Percentiles rank a stretch among this genome's conserved stretches.
phyloP scores from a whole-genome alignment of 108 stramenopile genomes.

The Mayamaea pseudoterrestris region DNA sequence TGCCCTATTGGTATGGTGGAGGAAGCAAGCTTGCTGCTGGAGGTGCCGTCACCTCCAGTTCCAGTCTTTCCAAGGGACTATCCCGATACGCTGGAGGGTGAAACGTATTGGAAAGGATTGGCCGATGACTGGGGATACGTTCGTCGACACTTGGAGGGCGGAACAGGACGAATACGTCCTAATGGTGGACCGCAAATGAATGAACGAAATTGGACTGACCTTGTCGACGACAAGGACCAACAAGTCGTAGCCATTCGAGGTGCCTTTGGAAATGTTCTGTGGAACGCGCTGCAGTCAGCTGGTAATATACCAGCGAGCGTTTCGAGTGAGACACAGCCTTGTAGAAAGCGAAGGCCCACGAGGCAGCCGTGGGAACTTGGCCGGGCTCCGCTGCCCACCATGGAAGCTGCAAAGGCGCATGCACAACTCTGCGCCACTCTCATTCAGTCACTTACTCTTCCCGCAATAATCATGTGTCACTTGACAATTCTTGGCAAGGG shows the following conservation, averaged over 20 bases:
- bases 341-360: constrained; percentile 17
- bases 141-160: constrained; percentile 27
- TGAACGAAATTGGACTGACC: constrained; percentile 1
- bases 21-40: constrained; percentile 32
- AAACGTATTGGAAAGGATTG: constrained; percentile 38
- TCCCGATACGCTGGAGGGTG: constrained; percentile 44
- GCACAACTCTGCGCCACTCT: constrained; percentile 21
- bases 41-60: constrained; percentile 54
- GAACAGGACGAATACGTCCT: neutral
- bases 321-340: neutral
- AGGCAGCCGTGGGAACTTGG: constrained; percentile 6
- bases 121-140: constrained; percentile 20
- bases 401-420: constrained; percentile 16
- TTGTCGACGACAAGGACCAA: neutral
- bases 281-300: constrained; percentile 30
- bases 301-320: constrained; percentile 8
- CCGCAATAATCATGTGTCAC: constrained; percentile 53
- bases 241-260: constrained; percentile 59
- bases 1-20: constrained; percentile 67
- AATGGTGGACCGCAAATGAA: neutral
- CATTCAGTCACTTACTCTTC: constrained; percentile 44
- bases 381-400: constrained; percentile 26
- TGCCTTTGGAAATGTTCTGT: constrained; percentile 48
- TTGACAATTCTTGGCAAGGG: constrained; percentile 42
- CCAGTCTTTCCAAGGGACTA: constrained; percentile 68